Evolutionary conservation across 202 grass and related monocot genomes (phyloP), one percentile per base, ranked within the genome.

Genomic region (Zizania palustris): DNA sequence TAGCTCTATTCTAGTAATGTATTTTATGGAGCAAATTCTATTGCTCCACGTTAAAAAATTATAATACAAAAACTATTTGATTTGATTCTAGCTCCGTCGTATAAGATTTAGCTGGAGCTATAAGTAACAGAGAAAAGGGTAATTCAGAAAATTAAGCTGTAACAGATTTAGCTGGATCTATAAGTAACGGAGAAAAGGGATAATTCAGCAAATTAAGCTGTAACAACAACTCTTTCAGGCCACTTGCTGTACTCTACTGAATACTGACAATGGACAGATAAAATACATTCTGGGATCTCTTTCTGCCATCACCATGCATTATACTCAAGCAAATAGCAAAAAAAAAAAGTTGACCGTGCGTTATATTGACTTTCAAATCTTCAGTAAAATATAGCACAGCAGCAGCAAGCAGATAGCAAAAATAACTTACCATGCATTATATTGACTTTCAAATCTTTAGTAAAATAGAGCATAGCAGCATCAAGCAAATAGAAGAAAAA

Each of bases 211-310:
- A 28, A 40, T 21, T 75, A 18, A 33, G 71, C 39, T 82, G 72
- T 50, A 72, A 19, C 58, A 72, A 13, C 50, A 59, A 19, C 22
- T 69, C 38, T 11, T 69, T 63, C 12, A 75, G 64, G 22, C 45
- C 62, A 74, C 69, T 79, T 40, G 65, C 14, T 15, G 39, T 69
- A 55, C 6, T 55, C 5, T 55, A 55, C n/a, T 55, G 0, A 19
- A 28, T 22, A 79, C 41, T 71, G 81, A 77, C 9, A 69, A 51
- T 83, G 44, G 44, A 36, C 66, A 10, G 6, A 65, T 5, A 77
- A 66, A 43, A 18, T 8, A 11, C 12, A 21, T 10, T 11, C 40
- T 16, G 13, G 36, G 13, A 37, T 68, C 73, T 55, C 40, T 56
- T 53, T 55, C 9, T 39, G 13, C 38, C 22, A 74, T 80, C 20